A percentile compares a stretch with the other conserved stretches of the same genome.
Conservation (phyloP, 441 rosid species). For the Manihot esculenta region DNA sequence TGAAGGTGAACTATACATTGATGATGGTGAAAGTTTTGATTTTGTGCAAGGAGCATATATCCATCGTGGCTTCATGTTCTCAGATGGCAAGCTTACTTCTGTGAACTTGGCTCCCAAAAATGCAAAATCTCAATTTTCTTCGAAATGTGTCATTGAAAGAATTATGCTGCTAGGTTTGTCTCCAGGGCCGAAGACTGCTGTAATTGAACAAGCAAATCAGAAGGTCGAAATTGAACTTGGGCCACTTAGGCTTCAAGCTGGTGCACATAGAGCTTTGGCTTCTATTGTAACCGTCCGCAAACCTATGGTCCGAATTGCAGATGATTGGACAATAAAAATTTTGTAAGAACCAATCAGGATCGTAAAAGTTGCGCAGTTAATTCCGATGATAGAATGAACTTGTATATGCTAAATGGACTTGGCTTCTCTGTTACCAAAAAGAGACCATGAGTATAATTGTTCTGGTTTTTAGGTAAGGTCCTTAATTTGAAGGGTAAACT, state of each 20-base stretch:
- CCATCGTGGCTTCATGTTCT: constrained; percentile 77
- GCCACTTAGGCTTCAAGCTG: constrained; percentile 53
- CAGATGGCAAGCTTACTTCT: constrained; percentile 71
- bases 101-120: constrained; percentile 38
- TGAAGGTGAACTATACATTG: constrained; percentile 89
- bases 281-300: constrained; percentile 70
- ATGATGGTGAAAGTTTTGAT: constrained; percentile 86
- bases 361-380: not conserved
- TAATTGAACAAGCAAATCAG: constrained; percentile 63
- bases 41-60: constrained; percentile 67
- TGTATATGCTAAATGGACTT: not conserved
- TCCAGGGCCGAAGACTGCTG: constrained; percentile 51
- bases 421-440: too few relatives aligned
- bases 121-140: constrained; percentile 42
- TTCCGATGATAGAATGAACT: not conserved
- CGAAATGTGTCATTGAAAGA: constrained; percentile 68
- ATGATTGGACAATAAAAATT: constrained; percentile 79
- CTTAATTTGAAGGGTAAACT: too few relatives aligned
- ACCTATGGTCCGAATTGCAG: constrained; percentile 75
- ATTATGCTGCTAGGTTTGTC: constrained; percentile 68
- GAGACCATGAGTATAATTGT: too few relatives aligned
- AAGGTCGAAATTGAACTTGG: constrained; percentile 62
- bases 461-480: too few relatives aligned
- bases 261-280: constrained; percentile 36
- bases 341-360: constrained; percentile 36